These are phyloP conservation scores for Sechiopsis laciniata DNA, from an alignment of 306 rosid species.

Conservation along the genomic window DNA sequence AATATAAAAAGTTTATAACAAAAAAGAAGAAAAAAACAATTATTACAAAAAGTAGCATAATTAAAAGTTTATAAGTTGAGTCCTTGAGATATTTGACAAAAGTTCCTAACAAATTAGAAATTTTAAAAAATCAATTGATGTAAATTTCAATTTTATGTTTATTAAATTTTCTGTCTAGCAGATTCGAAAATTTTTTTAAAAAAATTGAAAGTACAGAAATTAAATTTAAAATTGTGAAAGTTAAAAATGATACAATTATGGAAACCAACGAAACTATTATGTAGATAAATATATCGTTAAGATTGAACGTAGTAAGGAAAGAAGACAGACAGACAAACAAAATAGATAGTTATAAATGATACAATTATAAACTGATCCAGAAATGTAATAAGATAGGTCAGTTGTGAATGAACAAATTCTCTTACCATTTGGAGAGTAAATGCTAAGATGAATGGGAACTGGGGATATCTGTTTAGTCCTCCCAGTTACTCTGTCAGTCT, in stretches of 20 bases:
- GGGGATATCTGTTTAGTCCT: slow-evolving; percentile 81
- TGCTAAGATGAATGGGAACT: slow-evolving; percentile 93
- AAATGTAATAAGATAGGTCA: neutral
- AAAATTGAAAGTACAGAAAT: no score
- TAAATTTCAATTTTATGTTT: no score
- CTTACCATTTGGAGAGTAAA: slow-evolving; percentile 83
- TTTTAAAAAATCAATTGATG: no score
- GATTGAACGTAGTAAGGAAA: neutral
- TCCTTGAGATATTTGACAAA: no score
- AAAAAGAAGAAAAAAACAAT: neutral
- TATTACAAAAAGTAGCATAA: neutral
- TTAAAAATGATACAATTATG: no score
- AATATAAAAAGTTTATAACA: no score
- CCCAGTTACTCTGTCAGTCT: slow-evolving; percentile 89
- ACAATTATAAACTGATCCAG: neutral
- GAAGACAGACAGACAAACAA: neutral
- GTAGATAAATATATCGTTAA: neutral
- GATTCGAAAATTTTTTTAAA: no score
- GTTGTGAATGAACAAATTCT: neutral
- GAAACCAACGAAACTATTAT: no score
- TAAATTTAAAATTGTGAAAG: no score
- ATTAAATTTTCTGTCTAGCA: no score
- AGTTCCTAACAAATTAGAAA: no score
- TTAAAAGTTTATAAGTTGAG: no score
- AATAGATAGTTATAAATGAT: neutral